Base-by-base conservation (phyloP, 331 rosid genomes). In the Cydonia oblonga region DNA sequence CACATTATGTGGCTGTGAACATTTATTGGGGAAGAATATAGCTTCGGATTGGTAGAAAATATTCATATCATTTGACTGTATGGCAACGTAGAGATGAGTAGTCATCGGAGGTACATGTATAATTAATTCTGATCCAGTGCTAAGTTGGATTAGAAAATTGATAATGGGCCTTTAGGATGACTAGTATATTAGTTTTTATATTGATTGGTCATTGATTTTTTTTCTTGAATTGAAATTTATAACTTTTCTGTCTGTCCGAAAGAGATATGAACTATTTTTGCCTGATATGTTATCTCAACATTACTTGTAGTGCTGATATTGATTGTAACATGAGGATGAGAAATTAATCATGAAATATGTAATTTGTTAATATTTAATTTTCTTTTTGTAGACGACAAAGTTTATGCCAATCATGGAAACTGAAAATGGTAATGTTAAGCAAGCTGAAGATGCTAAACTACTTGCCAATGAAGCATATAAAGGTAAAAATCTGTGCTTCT, bases 401-500 rank as follows among this genome's bases (percentile, higher is more conserved):
- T 77, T 75, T 70, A 78, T 68, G 79, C 82, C 72, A 40, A 33
- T 52, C 64, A 95, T 95, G 99, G 96, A 88, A 84, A 54, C 85
- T 58, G 84, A 80, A 51, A 86, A 78, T 51, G 81, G 87, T 46
- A 78, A 90, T 28, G 67, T 74, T 54, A 66, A 85, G 13, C 89
- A 75, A 75, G 96, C 99, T 28, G 99, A 95, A 84, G 97, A 95
- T 84, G 12, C 88, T 76, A 95, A 95, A 70, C 16, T 75, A 53
- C 96, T 73, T 61, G 99, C 99, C 35, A 95, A 95, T 81, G 96
- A 88, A 75, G 96, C 96, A 76, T 95, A 89, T 81, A 87, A 84
- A 72, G 97, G 99, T 91, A 78, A 81, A 46, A 58, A 56, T 74
- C 30, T 73, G 78, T 77, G 68, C 60, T 66, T 73, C 53, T 67